Conservation (phyloP, 768 basidiomycete species). For the Udeniomyces megalosporus region DNA sequence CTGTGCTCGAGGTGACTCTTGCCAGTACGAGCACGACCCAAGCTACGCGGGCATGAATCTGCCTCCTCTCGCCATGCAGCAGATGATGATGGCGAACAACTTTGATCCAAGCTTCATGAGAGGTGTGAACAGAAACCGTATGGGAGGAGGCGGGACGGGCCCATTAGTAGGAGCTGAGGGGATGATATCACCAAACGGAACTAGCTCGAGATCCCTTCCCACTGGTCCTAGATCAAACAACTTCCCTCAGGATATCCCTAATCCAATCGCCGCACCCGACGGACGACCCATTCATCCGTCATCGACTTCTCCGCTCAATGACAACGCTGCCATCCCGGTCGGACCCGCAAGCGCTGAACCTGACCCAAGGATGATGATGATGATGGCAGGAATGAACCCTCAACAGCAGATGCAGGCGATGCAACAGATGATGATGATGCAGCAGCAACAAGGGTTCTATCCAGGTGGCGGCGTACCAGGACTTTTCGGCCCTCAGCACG, state of each 20-base stretch:
- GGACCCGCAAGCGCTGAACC: no score
- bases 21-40: slow-evolving; percentile 85
- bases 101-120: no score
- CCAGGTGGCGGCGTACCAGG: no score
- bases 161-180: no score
- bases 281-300: no score
- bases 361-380: slow-evolving; percentile 27
- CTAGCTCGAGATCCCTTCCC: no score
- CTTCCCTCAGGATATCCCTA: no score
- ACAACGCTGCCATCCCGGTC: no score
- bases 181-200: no score
- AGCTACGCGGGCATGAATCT: slow-evolving; percentile 39
- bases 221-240: no score
- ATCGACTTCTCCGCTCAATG: no score
- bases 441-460: slow-evolving; percentile 13
- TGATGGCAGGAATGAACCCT: slow-evolving; percentile 18
- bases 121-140: slow-evolving; percentile 35
- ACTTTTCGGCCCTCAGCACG: slow-evolving; percentile 30
- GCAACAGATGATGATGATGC: slow-evolving; percentile 1
- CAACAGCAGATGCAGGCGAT: slow-evolving; percentile 28
- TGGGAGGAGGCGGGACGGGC: slow-evolving; percentile 31
- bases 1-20: slow-evolving; percentile 71
- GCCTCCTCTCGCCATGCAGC: not conserved
- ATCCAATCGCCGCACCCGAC: no score
- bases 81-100: not conserved